phyloP scores from a whole-genome alignment of 768 basidiomycete species.

The Lactifluus subvellereus region DNA sequence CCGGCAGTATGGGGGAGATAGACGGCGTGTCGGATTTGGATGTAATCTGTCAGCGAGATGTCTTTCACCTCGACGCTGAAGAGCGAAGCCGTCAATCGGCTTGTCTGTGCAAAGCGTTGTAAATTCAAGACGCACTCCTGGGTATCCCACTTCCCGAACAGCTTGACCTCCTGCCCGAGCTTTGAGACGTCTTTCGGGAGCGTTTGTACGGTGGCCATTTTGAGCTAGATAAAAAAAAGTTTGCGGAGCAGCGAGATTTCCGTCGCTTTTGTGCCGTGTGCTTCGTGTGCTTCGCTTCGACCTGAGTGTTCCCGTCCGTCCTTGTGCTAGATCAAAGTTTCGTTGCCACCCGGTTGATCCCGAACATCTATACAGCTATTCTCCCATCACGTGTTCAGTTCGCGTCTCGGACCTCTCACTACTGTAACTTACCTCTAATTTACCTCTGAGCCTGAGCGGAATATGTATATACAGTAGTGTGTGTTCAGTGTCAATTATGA shows the following conservation, averaged over 20 bases:
- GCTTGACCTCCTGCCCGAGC: conserved; percentile 82
- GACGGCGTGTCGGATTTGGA: conserved; percentile 96
- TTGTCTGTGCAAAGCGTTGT: not conserved
- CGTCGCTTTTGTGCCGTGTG: too few species aligned
- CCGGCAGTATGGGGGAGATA: conserved; percentile 98
- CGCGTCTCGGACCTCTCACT: not conserved
- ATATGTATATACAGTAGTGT: too few species aligned
- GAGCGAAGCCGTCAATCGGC: not conserved
- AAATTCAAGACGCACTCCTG: conserved; percentile 67
- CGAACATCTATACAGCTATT: conserved; percentile 9
- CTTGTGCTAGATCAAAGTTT: conserved; percentile 9
- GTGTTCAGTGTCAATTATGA: too few species aligned
- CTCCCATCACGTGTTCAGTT: not conserved
- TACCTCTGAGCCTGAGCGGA: too few species aligned
- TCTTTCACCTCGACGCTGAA: conserved; percentile 96
- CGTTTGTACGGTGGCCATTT: conserved; percentile 62
- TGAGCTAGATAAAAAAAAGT: conserved; percentile 22
- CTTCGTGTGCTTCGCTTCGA: too few species aligned
- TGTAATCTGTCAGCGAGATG: conserved; percentile 98
- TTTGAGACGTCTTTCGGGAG: conserved; percentile 80
- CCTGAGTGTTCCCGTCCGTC: too few species aligned
- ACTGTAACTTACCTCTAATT: too few species aligned
- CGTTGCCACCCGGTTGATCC: conserved; percentile 12
- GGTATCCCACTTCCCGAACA: conserved; percentile 99
- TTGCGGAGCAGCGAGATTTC: not conserved